Conservation (phyloP, 106 monocot genomes). For the Ottelia alismoides region DNA sequence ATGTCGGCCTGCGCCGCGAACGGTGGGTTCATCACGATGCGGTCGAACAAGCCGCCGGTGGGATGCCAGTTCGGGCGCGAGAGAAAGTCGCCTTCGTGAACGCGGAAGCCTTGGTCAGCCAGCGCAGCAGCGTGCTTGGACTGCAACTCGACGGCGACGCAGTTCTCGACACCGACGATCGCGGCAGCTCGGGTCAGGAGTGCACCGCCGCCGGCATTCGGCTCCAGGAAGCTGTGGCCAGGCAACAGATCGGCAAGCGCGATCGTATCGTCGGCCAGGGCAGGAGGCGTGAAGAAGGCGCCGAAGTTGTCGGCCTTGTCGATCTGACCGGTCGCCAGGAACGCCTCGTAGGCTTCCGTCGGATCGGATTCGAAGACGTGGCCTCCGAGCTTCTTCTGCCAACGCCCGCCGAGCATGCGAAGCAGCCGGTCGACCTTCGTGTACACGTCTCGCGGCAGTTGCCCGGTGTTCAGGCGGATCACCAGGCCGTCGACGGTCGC, state of each 20-base stretch:
- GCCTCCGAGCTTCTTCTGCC: background rate
- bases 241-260: background rate
- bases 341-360: background rate
- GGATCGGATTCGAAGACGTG: background rate
- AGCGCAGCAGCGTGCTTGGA: background rate
- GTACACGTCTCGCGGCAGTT: background rate
- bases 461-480: no score
- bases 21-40: background rate
- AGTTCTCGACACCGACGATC: background rate
- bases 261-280: background rate
- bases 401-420: background rate
- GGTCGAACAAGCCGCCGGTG: background rate
- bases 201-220: background rate
- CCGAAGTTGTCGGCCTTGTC: background rate
- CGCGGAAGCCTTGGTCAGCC: background rate
- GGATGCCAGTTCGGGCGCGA: no score
- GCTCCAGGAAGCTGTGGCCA: background rate
- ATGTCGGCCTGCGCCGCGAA: background rate
- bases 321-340: background rate
- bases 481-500: no score
- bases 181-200: background rate
- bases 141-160: background rate
- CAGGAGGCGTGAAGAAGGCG: background rate
- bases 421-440: background rate
- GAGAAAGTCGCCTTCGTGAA: background rate